Evolutionary conservation across 2,329 filamentous ascomycete species (phyloP).

Genomic region (Colletotrichum costaricense): DNA sequence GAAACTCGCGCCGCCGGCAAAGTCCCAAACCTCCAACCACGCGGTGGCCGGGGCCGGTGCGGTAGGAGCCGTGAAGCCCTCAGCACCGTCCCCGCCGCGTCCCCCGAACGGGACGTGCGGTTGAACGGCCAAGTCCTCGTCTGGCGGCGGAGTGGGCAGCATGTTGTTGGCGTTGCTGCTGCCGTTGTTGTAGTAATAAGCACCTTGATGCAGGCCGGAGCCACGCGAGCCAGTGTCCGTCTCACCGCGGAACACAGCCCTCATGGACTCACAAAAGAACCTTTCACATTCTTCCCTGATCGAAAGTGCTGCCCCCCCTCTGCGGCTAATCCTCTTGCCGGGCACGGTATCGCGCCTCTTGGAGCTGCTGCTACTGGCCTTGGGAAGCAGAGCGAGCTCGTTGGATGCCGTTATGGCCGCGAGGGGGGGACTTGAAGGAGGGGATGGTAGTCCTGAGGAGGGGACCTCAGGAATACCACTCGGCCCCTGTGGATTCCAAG

Average conservation of each 20-base stretch:
- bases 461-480: constrained; percentile 97
- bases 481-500: constrained; percentile 67
- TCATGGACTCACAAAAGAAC: constrained; percentile 98
- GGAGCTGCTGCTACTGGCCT: constrained; percentile 51
- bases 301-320: constrained; percentile 94
- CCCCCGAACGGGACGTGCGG: constrained; percentile 36
- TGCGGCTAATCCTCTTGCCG: constrained; percentile 58
- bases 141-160: constrained; percentile 64
- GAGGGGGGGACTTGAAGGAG: constrained; percentile 90
- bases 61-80: constrained; percentile 35
- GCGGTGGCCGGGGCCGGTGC: constrained; percentile 52
- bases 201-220: constrained; percentile 85
- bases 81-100: constrained; percentile 11
- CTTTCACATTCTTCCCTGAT: constrained; percentile 99
- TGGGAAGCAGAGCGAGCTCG: constrained; percentile 73
- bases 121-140: constrained; percentile 54
- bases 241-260: constrained; percentile 95
- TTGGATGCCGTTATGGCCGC: constrained; percentile 76
- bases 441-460: constrained; percentile 85
- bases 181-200: constrained; percentile 54
- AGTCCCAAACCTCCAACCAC: constrained; percentile 88
- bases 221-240: constrained; percentile 79
- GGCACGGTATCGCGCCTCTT: constrained; percentile 54
- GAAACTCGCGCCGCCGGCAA: constrained; percentile 85
- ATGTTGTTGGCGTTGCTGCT: constrained; percentile 8